phyloP scores from a whole-genome alignment of 371 early-diverging fungal species.

The Mucor saturninus region DNA sequence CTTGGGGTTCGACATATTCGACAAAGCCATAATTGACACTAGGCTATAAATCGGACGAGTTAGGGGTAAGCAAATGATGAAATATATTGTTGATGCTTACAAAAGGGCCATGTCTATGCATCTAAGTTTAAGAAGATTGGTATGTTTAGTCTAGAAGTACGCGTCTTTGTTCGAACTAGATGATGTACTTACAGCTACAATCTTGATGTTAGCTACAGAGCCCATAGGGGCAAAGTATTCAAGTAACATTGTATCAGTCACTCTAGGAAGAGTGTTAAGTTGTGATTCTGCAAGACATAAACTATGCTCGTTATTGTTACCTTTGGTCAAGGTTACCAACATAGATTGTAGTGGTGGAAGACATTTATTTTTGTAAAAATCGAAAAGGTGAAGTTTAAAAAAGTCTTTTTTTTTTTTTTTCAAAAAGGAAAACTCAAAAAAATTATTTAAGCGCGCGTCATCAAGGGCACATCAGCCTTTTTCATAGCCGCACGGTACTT shows the following conservation, averaged over 20 bases:
- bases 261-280: slow-evolving; percentile 26
- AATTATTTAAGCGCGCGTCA: slow-evolving; percentile 1
- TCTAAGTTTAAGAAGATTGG: slow-evolving; percentile 16
- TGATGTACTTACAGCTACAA: slow-evolving; percentile 68
- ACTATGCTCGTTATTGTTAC: slow-evolving; percentile 8
- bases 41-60: slow-evolving; percentile 4
- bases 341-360: slow-evolving; percentile 56
- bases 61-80: not conserved
- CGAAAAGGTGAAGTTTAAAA: slow-evolving; percentile 8
- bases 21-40: slow-evolving; percentile 89
- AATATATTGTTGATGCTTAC: slow-evolving; percentile 10
- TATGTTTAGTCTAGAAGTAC: not conserved
- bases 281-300: not conserved
- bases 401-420: not conserved
- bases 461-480: not conserved
- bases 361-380: slow-evolving; percentile 9
- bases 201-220: slow-evolving; percentile 74
- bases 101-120: slow-evolving; percentile 24
- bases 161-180: not conserved
- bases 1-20: slow-evolving; percentile 74
- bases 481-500: not conserved
- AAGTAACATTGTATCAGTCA: slow-evolving; percentile 75
- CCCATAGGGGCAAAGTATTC: slow-evolving; percentile 78
- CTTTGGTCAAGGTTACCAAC: slow-evolving; percentile 90
- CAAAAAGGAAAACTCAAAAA: not conserved